Evolutionary conservation across 352 stramenopile species (phyloP), one percentile per base, ranked within the genome.

Genomic region (Globisporangium polare): DNA sequence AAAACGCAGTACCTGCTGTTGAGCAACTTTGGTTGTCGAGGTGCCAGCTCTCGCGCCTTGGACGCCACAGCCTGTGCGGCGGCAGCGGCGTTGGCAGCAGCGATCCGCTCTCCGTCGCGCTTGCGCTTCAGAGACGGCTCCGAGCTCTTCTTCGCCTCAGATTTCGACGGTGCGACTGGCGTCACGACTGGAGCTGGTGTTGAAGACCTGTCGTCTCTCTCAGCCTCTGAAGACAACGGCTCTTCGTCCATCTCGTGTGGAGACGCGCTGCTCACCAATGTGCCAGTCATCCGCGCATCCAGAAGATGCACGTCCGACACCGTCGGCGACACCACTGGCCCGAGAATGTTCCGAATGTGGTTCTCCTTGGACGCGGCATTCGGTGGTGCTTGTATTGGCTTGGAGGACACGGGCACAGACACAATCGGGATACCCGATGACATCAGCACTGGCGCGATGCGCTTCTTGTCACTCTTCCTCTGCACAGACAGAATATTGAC

Each of bases 261-360:
- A 43, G 67, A 55, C 20, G 64, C 66, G 53, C 63, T 67, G 35
- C 52, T 75, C 6, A 53, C 49, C 22, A 71, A 49, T 1, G 58
- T 46, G 10, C 71, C 73, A 63, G 72, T 68, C 72, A 92, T 89
- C 5, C 83, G 80, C 49, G 82, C 63, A 47, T 88, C 69, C 49
- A 92, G 67, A 12, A 89, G 58, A 10, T 63, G 78, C 22, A 74
- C 75, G 29, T 90, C 78, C 12, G 75, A 72, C 5, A 78, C 68
- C 22, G 43, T 83, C 17, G 76, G 75, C 33, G 82, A 86, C 26
- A 86, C 59, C 5, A 74, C 85, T 10, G 83, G 83, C 4, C 77
- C 75, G 6, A 90, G 71, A 59, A 92, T 92, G 47, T 92, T 90
- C 35, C 79, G 78, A 58, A 92, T 92, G 52, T 89, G 86, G 71